Conservation (phyloP, 2,329 filamentous ascomycete genomes). For the Scopulariopsis brevicaulis region DNA sequence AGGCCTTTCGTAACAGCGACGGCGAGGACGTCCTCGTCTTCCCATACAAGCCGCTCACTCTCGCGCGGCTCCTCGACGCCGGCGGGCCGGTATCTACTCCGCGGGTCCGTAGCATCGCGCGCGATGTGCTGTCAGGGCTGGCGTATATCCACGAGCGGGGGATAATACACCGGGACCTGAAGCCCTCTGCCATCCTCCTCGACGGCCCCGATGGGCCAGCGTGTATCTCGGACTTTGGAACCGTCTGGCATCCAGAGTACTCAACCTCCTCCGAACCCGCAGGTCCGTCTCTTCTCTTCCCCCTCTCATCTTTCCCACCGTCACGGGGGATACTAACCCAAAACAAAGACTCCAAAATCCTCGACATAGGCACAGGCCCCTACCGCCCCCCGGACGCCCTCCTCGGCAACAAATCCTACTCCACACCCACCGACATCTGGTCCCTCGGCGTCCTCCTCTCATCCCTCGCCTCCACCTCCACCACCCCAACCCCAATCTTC, state of each 20-base stretch:
- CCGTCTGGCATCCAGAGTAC: constrained; percentile 63
- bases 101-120: constrained; percentile 35
- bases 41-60: constrained; percentile 67
- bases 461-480: constrained; percentile 43
- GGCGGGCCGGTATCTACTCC: constrained; percentile 17
- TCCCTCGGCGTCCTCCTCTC: constrained; percentile 73
- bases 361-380: constrained; percentile 85
- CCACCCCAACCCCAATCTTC: constrained; percentile 53
- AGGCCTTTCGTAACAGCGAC: constrained; percentile 60
- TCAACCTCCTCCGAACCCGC: constrained; percentile 49
- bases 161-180: constrained; percentile 89
- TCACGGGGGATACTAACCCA: not conserved
- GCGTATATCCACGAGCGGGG: constrained; percentile 57
- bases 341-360: constrained; percentile 53
- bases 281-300: constrained; percentile 18
- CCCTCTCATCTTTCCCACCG: not conserved
- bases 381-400: constrained; percentile 87
- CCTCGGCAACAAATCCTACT: constrained; percentile 72
- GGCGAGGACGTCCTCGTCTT: constrained; percentile 71
- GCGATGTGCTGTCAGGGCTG: constrained; percentile 60
- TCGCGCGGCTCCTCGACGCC: constrained; percentile 54
- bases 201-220: constrained; percentile 57
- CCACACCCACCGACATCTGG: constrained; percentile 74
- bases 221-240: constrained; percentile 83
- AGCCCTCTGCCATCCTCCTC: constrained; percentile 81